Percentiles rank a stretch among this genome's conserved stretches.
These are phyloP conservation scores for Vickermania spadyakhi DNA, from an alignment of 208 protist genomes.

Conservation along the genomic window DNA sequence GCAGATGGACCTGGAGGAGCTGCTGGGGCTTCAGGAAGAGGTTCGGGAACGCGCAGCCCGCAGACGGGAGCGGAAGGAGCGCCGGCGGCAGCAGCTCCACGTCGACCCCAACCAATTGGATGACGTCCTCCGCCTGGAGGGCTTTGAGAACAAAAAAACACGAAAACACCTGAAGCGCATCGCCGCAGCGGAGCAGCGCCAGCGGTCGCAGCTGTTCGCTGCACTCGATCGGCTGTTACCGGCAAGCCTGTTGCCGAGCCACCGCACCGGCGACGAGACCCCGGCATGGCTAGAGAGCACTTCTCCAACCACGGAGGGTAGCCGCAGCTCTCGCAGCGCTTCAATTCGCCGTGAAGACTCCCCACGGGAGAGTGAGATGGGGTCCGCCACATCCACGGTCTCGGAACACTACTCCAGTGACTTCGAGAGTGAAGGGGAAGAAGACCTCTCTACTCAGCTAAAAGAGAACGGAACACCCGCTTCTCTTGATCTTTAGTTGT, in stretches of 20 bases:
- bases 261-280: not conserved
- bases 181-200: not conserved
- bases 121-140: not conserved
- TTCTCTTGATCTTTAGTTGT: no score
- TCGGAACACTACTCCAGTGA: not conserved
- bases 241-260: no score
- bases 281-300: conserved; percentile 14
- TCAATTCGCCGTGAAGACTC: not conserved
- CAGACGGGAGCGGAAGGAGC: not conserved
- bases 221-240: not conserved
- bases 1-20: conserved; percentile 4
- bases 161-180: not conserved
- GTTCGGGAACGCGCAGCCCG: not conserved
- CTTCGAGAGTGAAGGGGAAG: not conserved
- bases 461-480: no score
- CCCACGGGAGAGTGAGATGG: not conserved
- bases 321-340: not conserved
- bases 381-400: not conserved
- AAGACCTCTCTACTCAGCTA: no score
- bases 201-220: not conserved
- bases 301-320: not conserved
- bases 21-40: conserved; percentile 5
- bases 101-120: not conserved
- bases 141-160: conserved; percentile 4
- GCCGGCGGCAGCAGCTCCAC: not conserved